Conservation (phyloP, 495 filamentous ascomycete species). For the Extremus antarcticus region DNA sequence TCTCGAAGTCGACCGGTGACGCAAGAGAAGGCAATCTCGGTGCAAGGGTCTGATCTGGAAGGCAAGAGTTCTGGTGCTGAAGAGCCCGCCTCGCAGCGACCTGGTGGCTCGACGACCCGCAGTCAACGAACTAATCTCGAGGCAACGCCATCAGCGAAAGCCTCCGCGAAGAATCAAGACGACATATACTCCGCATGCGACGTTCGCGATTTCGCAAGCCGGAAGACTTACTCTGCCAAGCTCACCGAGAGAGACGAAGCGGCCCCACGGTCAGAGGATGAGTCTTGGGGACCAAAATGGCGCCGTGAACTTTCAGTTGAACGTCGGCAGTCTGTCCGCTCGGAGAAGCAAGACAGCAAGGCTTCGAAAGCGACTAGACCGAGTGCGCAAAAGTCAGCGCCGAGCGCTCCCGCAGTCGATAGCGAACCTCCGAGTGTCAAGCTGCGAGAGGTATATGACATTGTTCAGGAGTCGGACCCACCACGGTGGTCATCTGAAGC, state of each 20-base stretch:
- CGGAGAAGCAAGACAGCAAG: neutral
- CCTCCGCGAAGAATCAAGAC: neutral
- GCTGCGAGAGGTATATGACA: neutral
- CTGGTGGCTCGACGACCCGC: neutral
- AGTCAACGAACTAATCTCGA: neutral
- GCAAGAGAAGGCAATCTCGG: neutral
- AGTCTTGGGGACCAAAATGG: neutral
- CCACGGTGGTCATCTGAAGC: neutral
- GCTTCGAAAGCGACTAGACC: neutral
- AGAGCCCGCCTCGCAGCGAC: neutral
- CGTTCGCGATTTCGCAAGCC: neutral
- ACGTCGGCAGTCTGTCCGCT: neutral
- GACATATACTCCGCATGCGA: neutral
- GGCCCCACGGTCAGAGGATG: neutral
- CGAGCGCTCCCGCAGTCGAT: neutral
- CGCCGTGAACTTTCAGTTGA: neutral
- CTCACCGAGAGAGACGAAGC: neutral
- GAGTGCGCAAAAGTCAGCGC: neutral
- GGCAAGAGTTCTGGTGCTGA: neutral
- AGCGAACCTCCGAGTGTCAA: neutral
- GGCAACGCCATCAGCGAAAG: neutral
- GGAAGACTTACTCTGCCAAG: neutral
- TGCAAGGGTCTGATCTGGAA: neutral
- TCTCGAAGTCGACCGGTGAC: too few species aligned
- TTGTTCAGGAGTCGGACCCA: neutral